A percentile compares a stretch with the other conserved stretches of the same genome.
Evolutionary conservation across 164 flowering plant genomes (phyloP).

Genomic region (Tetracentron sinense): DNA sequence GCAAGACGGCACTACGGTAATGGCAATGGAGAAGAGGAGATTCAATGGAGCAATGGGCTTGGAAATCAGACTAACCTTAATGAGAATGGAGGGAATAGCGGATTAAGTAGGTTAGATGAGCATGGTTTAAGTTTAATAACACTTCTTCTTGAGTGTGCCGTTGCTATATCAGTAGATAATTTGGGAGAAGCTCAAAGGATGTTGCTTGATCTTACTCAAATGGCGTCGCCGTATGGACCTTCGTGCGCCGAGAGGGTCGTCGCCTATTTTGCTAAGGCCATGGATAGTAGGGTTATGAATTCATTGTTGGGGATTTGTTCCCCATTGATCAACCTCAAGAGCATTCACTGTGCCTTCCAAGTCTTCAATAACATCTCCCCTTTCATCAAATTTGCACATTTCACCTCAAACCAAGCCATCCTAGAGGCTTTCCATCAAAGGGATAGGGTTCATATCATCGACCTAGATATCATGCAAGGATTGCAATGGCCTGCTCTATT

Average conservation of each 20-base stretch:
- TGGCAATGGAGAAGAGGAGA: conserved; percentile 2
- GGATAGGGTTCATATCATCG: conserved; percentile 62
- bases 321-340: conserved; percentile 45
- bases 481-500: conserved; percentile 78
- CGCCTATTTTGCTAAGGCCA: conserved; percentile 66
- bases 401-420: conserved; percentile 83
- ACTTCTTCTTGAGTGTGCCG: conserved; percentile 63
- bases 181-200: conserved; percentile 58
- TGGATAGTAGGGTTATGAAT: conserved; percentile 63
- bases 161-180: conserved; percentile 65
- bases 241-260: conserved; percentile 70
- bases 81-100: background rate
- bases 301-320: conserved; percentile 65
- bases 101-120: conserved; percentile 28
- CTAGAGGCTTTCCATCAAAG: conserved; percentile 56
- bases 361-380: conserved; percentile 58
- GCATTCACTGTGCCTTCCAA: conserved; percentile 46
- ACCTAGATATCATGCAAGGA: conserved; percentile 81
- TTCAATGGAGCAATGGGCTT: conserved; percentile 18
- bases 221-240: conserved; percentile 59
- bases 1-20: conserved; percentile 14
- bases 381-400: conserved; percentile 66
- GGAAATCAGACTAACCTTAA: background rate
- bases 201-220: conserved; percentile 61
- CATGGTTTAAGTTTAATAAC: conserved; percentile 40